Evolutionary conservation across 2,329 filamentous ascomycete species (phyloP).

Genomic region (Aspergillus sclerotialis): DNA sequence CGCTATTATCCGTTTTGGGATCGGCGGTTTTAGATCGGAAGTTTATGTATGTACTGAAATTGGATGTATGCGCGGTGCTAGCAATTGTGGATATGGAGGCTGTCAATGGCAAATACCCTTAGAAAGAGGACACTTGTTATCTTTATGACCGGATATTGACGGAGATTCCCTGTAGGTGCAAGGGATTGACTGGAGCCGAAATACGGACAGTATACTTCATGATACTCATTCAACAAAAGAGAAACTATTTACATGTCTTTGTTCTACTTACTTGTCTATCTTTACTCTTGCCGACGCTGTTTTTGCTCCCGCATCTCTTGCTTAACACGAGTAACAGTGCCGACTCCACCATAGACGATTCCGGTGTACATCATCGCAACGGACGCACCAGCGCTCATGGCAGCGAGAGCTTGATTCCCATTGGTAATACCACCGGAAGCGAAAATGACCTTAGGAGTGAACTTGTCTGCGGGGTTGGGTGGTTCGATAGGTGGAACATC

Average conservation of each 20-base stretch:
- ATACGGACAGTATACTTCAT: too few species aligned
- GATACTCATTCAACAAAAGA: too few species aligned
- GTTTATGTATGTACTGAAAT: too few species aligned
- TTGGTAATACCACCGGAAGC: slow-evolving; percentile 89
- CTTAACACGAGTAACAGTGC: slow-evolving; percentile 51
- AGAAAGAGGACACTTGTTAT: too few species aligned
- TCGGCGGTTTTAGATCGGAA: too few species aligned
- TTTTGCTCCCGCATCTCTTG: slow-evolving; percentile 39
- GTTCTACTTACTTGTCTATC: slow-evolving; percentile 1
- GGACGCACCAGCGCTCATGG: slow-evolving; percentile 81
- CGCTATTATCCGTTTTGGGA: too few species aligned
- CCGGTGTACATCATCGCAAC: slow-evolving; percentile 90
- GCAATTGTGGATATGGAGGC: too few species aligned
- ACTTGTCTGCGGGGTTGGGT: slow-evolving; percentile 9
- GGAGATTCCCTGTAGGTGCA: too few species aligned
- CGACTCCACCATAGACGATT: slow-evolving; percentile 55
- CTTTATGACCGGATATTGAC: too few species aligned
- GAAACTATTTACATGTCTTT: neutral
- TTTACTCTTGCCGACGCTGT: slow-evolving; percentile 15
- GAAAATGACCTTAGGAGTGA: slow-evolving; percentile 70
- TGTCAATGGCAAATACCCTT: too few species aligned
- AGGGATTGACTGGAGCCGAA: too few species aligned
- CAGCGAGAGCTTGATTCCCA: slow-evolving; percentile 72
- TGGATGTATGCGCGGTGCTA: too few species aligned
- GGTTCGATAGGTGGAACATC: slow-evolving; percentile 11